Conservation (phyloP, 2,329 filamentous ascomycete species). For the Fusarium verticillioides region DNA sequence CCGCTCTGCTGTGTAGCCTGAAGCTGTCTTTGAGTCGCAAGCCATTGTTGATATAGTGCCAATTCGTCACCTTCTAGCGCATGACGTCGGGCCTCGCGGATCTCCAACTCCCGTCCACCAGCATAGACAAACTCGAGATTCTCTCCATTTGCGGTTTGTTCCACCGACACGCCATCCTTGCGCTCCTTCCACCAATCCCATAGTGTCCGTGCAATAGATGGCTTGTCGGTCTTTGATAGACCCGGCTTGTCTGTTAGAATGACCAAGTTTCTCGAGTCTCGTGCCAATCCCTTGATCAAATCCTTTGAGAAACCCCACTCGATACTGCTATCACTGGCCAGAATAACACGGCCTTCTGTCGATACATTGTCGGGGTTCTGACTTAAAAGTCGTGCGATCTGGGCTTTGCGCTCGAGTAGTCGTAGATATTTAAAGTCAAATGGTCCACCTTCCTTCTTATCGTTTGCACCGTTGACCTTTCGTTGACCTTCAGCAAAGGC, state of each 20-base stretch:
- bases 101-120: slow-evolving; percentile 69
- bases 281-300: slow-evolving; percentile 77
- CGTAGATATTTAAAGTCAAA: slow-evolving; percentile 92
- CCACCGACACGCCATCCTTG: slow-evolving; percentile 70
- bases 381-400: slow-evolving; percentile 76
- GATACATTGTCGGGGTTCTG: slow-evolving; percentile 55
- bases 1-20: slow-evolving; percentile 82
- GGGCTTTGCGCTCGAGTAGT: slow-evolving; percentile 82
- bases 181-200: slow-evolving; percentile 84
- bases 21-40: slow-evolving; percentile 87
- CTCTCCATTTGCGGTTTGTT: slow-evolving; percentile 65
- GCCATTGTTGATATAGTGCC: slow-evolving; percentile 87
- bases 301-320: slow-evolving; percentile 96
- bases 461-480: slow-evolving; percentile 58
- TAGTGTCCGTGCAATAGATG: slow-evolving; percentile 77
- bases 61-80: slow-evolving; percentile 81
- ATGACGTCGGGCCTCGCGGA: slow-evolving; percentile 70
- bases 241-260: slow-evolving; percentile 82
- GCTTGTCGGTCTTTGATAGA: slow-evolving; percentile 52
- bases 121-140: slow-evolving; percentile 74
- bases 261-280: slow-evolving; percentile 82
- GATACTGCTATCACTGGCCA: slow-evolving; percentile 89
- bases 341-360: slow-evolving; percentile 75
- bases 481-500: slow-evolving; percentile 67
- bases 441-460: slow-evolving; percentile 72